phyloP scores from a whole-genome alignment of 148 eudicot species.

The Arctostaphylos glauca region DNA sequence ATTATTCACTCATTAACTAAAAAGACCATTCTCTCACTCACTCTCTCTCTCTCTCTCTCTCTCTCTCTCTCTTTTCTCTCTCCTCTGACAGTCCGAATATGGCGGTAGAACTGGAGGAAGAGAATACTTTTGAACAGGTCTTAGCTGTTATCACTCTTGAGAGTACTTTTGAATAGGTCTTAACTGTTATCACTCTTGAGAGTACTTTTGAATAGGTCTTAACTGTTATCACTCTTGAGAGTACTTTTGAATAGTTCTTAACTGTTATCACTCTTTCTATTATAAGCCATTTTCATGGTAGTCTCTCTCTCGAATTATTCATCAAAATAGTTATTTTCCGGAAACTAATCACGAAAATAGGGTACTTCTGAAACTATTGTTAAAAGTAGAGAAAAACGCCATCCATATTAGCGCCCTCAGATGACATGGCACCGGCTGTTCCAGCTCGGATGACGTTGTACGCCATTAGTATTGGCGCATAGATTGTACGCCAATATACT shows the following conservation, averaged over 20 bases:
- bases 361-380: too few relatives aligned
- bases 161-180: constrained; percentile 14
- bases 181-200: constrained; percentile 3
- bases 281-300: constrained; percentile 13
- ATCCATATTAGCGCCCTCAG: too few relatives aligned
- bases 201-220: constrained; percentile 12
- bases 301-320: constrained; percentile 9
- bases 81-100: constrained; percentile 9
- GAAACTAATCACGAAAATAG: too few relatives aligned
- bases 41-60: background rate
- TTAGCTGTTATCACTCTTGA: background rate
- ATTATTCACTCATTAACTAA: background rate
- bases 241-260: constrained; percentile 4
- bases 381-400: too few relatives aligned
- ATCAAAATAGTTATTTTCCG: too few relatives aligned
- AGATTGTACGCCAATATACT: too few relatives aligned
- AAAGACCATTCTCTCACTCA: background rate
- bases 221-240: constrained; percentile 8
- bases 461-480: too few relatives aligned
- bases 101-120: constrained; percentile 26
- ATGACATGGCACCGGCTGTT: too few relatives aligned
- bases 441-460: too few relatives aligned
- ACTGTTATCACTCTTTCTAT: constrained; percentile 10
- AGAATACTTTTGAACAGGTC: constrained; percentile 16
- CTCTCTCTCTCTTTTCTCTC: too few relatives aligned